Conservation (phyloP, 257 asterid species). For the Capsicum chinense region DNA sequence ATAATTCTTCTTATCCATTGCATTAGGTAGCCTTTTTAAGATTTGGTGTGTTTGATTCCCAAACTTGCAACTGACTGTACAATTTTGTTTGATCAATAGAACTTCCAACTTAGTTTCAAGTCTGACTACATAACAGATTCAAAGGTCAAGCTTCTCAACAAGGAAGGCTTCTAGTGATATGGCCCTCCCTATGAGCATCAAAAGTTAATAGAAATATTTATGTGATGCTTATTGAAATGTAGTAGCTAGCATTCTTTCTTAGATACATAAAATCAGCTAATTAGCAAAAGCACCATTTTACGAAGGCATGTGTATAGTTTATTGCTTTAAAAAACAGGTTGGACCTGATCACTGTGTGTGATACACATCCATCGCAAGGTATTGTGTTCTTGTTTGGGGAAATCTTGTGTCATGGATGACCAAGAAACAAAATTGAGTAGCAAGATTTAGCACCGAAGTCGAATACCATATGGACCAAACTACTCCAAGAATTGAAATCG, state of each 20-base stretch:
- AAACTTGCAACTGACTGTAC: neutral
- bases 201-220: neutral
- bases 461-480: neutral
- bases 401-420: conserved; percentile 8
- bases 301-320: neutral
- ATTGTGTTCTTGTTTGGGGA: neutral
- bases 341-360: neutral
- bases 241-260: neutral
- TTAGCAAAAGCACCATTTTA: neutral
- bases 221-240: neutral
- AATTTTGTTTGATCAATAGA: neutral
- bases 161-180: neutral
- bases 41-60: neutral
- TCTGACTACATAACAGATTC: neutral
- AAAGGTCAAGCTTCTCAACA: conserved; percentile 12
- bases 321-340: neutral
- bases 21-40: neutral
- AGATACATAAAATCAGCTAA: conserved; percentile 19
- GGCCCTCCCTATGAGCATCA: neutral
- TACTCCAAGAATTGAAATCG: neutral
- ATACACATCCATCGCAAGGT: neutral
- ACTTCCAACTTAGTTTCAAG: neutral
- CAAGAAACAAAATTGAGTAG: neutral
- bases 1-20: neutral
- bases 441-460: neutral